Evolutionary conservation across 2,329 filamentous ascomycete species (phyloP).

Genomic region (Aspergillus candidus): DNA sequence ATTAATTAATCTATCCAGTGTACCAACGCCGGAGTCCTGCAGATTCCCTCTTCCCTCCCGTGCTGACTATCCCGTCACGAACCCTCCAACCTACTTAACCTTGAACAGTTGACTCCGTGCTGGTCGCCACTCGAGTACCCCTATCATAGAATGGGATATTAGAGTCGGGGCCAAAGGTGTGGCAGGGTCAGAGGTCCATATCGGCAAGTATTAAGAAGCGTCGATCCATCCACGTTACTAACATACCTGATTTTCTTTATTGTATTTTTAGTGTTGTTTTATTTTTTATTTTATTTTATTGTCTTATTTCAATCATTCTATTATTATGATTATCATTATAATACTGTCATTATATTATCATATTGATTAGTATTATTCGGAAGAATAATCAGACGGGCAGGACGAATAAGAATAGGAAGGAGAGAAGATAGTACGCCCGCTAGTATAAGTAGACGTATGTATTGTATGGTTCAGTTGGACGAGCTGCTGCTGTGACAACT

Average conservation of each 20-base stretch:
- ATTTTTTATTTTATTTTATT: background rate
- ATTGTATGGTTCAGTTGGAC: slow-evolving; percentile 3
- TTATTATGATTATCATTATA: too few relatives aligned
- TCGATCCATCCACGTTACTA: too few relatives aligned
- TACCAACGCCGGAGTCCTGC: too few relatives aligned
- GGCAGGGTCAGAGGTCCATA: slow-evolving; percentile 1
- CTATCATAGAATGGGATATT: background rate
- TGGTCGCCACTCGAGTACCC: too few relatives aligned
- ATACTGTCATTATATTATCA: too few relatives aligned
- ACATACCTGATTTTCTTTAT: too few relatives aligned
- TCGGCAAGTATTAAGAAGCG: background rate
- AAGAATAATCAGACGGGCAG: slow-evolving; percentile 7
- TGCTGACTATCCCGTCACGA: too few relatives aligned
- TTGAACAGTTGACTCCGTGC: too few relatives aligned
- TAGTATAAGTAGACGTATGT: slow-evolving; percentile 11
- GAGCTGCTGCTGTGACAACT: background rate
- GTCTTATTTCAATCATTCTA: too few relatives aligned
- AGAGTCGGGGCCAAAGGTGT: slow-evolving; percentile 1
- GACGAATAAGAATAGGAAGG: slow-evolving; percentile 15
- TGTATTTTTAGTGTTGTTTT: background rate
- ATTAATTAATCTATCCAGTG: too few relatives aligned
- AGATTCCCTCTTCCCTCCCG: too few relatives aligned
- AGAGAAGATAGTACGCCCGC: slow-evolving; percentile 13
- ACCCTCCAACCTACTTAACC: too few relatives aligned
- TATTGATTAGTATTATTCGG: background rate